These are phyloP conservation scores for Marchantia paleacea DNA, from an alignment of 225 moss, liverwort and hornwort genomes.

Conservation along the genomic window DNA sequence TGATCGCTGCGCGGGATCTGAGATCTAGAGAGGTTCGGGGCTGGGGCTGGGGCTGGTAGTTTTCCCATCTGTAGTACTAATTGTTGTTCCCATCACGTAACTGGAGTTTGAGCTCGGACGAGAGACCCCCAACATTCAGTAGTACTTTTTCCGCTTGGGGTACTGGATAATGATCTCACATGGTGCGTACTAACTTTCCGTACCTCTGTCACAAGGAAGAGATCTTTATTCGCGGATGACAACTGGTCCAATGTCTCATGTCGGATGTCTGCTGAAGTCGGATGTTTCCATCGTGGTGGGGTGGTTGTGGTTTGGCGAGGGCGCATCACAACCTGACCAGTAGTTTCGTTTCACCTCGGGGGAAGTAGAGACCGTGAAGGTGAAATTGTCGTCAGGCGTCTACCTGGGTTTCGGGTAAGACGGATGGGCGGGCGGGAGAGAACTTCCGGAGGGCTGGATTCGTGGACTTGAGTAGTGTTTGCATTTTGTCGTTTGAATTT, in stretches of 20 bases:
- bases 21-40: neutral
- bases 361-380: too few species aligned
- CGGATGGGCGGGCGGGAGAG: too few species aligned
- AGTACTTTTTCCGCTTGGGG: neutral
- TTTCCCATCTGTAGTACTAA: neutral
- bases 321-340: neutral
- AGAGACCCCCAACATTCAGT: neutral
- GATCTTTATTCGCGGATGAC: neutral
- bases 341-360: neutral
- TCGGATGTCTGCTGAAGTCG: neutral
- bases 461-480: neutral
- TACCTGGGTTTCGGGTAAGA: too few species aligned
- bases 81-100: neutral
- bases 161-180: conserved; percentile 9
- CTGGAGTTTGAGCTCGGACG: neutral
- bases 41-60: neutral
- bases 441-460: neutral
- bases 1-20: neutral
- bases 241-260: neutral
- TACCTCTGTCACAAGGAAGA: conserved; percentile 16
- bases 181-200: neutral
- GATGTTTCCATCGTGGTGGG: neutral
- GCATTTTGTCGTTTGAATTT: neutral
- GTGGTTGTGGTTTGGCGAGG: too few species aligned
- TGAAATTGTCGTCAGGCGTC: too few species aligned